A percentile compares a stretch with the other conserved stretches of the same genome.
These are phyloP conservation scores for Cryptomeria japonica DNA, from an alignment of 75 land plant genomes.

Conservation along the genomic window DNA sequence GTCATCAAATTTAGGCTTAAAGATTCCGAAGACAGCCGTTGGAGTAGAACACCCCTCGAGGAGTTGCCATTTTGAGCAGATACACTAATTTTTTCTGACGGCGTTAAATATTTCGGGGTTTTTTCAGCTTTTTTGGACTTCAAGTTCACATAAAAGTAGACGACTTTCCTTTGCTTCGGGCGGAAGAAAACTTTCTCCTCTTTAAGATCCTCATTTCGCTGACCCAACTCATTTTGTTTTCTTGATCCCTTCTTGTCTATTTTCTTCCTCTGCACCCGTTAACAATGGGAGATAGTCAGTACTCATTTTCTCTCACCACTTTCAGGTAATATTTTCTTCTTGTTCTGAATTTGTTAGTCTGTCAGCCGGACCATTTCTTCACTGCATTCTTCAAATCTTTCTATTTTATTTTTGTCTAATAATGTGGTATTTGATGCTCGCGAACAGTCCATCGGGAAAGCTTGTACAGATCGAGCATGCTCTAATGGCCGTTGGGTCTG, in stretches of 20 bases:
- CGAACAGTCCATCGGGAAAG: constrained; percentile 90
- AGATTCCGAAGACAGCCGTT: constrained; percentile 54
- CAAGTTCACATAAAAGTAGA: too few relatives aligned
- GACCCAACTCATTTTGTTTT: not conserved
- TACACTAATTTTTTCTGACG: too few relatives aligned
- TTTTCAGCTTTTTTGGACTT: too few relatives aligned
- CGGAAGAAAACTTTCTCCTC: not conserved
- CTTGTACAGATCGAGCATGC: constrained; percentile 99
- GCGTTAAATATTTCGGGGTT: too few relatives aligned
- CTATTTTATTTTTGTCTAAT: not conserved
- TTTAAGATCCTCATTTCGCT: not conserved
- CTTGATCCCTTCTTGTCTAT: not conserved
- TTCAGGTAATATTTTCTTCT: constrained; percentile 52
- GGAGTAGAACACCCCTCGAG: not conserved
- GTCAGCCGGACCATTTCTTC: not conserved
- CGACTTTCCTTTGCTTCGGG: not conserved
- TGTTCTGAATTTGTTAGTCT: not conserved
- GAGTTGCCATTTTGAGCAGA: not conserved
- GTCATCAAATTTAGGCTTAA: too few relatives aligned
- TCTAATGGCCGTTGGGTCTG: constrained; percentile 92
- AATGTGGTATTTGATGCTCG: not conserved
- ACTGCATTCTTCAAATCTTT: not conserved
- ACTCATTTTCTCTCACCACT: constrained; percentile 87
- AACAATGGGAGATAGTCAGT: constrained; percentile 83
- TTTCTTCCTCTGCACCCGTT: not conserved